These are phyloP conservation scores for Rhodotorula diobovata DNA, from an alignment of 768 basidiomycete species.

Conservation along the genomic window DNA sequence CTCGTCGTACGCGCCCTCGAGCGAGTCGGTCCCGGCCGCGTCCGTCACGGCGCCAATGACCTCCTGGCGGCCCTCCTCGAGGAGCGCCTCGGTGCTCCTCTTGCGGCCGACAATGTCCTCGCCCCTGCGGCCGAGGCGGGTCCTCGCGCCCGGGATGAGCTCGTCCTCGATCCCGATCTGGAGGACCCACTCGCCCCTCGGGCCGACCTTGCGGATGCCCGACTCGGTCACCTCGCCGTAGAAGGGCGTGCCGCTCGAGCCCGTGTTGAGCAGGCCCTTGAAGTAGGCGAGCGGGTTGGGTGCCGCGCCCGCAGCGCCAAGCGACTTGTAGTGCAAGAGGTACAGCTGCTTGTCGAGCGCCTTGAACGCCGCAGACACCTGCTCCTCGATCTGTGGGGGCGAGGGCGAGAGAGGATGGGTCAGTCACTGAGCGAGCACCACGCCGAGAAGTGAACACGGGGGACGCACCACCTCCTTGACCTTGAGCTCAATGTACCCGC, in stretches of 20 bases:
- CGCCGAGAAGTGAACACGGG: no score
- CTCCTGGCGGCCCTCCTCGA: constrained; percentile 40
- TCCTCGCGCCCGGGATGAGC: constrained; percentile 33
- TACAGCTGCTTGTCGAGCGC: constrained; percentile 45
- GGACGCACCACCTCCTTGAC: constrained; percentile 29
- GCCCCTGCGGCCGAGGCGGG: constrained; percentile 40
- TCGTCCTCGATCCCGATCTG: constrained; percentile 50
- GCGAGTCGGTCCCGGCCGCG: constrained; percentile 44
- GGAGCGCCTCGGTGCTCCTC: constrained; percentile 44
- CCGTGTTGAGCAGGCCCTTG: constrained; percentile 29
- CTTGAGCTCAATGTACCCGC: constrained; percentile 24
- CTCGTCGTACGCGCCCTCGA: constrained; percentile 42
- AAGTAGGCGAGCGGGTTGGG: constrained; percentile 36
- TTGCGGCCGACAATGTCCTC: constrained; percentile 44
- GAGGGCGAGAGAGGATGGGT: background rate
- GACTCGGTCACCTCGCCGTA: constrained; percentile 37
- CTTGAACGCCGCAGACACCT: constrained; percentile 24
- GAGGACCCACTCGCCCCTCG: constrained; percentile 49
- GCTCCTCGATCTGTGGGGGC: constrained; percentile 26
- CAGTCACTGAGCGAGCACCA: background rate
- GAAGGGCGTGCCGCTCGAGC: constrained; percentile 4
- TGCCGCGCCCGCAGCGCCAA: constrained; percentile 29
- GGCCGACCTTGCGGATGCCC: constrained; percentile 50
- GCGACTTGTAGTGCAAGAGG: constrained; percentile 43
- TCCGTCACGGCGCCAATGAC: constrained; percentile 42